Percentiles rank a stretch among this genome's conserved stretches.
These are phyloP conservation scores for Groenewaldozyma salmanticensis DNA, from an alignment of 805 yeast genomes.

Conservation along the genomic window DNA sequence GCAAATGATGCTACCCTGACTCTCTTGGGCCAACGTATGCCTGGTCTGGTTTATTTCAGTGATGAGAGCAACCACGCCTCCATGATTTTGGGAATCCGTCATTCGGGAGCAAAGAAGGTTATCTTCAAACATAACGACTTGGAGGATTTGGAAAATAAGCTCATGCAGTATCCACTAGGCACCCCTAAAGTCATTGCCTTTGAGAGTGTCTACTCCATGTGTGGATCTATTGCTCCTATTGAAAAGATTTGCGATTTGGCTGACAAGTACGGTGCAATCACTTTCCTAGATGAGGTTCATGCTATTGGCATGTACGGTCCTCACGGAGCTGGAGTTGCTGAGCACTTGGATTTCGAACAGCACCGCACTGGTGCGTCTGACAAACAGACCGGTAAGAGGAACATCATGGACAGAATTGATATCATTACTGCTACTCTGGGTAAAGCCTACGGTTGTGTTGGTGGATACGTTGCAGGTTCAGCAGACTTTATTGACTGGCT, in stretches of 20 bases:
- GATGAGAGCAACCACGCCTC: slow-evolving; percentile 96
- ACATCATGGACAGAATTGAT: slow-evolving; percentile 84
- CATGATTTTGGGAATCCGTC: slow-evolving; percentile 92
- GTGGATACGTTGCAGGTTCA: slow-evolving; percentile 94
- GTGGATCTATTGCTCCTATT: slow-evolving; percentile 94
- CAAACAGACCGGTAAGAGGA: slow-evolving; percentile 29
- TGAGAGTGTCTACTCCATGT: slow-evolving; percentile 96
- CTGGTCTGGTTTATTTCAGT: slow-evolving; percentile 81
- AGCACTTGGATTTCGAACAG: slow-evolving; percentile 81
- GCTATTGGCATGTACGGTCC: slow-evolving; percentile 99
- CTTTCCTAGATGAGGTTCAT: slow-evolving; percentile 96
- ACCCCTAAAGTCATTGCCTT: slow-evolving; percentile 93
- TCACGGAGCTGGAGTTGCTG: slow-evolving; percentile 99
- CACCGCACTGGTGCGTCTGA: slow-evolving; percentile 57
- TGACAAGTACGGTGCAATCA: slow-evolving; percentile 93
- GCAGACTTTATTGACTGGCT: slow-evolving; percentile 84
- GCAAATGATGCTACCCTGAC: slow-evolving; percentile 95
- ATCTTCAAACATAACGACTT: slow-evolving; percentile 88
- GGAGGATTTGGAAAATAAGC: slow-evolving; percentile 66
- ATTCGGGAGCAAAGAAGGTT: slow-evolving; percentile 81
- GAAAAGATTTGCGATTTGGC: slow-evolving; percentile 90
- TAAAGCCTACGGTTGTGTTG: slow-evolving; percentile 93
- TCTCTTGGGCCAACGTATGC: slow-evolving; percentile 81
- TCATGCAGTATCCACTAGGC: slow-evolving; percentile 73
- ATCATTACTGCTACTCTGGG: slow-evolving; percentile 97